Evolutionary conservation across 306 rosid species (phyloP).

Genomic region (Lathyrus tuberosus): DNA sequence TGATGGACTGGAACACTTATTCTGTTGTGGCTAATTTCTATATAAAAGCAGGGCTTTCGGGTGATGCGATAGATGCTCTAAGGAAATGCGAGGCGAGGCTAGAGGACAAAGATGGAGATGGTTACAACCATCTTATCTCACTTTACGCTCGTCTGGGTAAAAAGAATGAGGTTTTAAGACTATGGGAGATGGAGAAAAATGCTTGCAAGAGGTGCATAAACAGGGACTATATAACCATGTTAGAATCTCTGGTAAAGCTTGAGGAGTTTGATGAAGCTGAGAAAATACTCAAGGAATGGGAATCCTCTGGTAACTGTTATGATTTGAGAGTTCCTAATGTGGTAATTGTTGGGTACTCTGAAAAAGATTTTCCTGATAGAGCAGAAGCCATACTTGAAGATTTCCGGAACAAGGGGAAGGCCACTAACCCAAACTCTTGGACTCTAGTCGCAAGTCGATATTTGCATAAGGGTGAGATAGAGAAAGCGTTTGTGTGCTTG

Average conservation of each 20-base stretch:
- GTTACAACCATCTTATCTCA: conserved; percentile 74
- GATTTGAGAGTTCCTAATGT: conserved; percentile 66
- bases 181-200: conserved; percentile 71
- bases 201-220: conserved; percentile 70
- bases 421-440: conserved; percentile 66
- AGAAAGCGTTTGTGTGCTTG: conserved; percentile 62
- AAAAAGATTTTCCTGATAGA: conserved; percentile 56
- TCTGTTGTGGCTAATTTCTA: conserved; percentile 70
- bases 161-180: conserved; percentile 69
- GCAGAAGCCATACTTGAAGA: conserved; percentile 70
- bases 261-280: conserved; percentile 76
- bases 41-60: conserved; percentile 50
- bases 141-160: conserved; percentile 58
- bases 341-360: conserved; percentile 55
- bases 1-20: conserved; percentile 87
- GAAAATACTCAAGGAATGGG: conserved; percentile 70
- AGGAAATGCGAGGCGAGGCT: conserved; percentile 71
- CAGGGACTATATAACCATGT: conserved; percentile 65
- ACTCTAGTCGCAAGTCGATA: conserved; percentile 59
- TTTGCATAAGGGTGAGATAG: conserved; percentile 53
- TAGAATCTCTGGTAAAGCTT: conserved; percentile 68
- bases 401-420: conserved; percentile 58
- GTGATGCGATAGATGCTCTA: conserved; percentile 62
- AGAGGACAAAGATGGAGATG: conserved; percentile 60
- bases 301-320: conserved; percentile 71